phyloP scores from a whole-genome alignment of 1,139 yeast species.

The Protomyces gravidus region DNA sequence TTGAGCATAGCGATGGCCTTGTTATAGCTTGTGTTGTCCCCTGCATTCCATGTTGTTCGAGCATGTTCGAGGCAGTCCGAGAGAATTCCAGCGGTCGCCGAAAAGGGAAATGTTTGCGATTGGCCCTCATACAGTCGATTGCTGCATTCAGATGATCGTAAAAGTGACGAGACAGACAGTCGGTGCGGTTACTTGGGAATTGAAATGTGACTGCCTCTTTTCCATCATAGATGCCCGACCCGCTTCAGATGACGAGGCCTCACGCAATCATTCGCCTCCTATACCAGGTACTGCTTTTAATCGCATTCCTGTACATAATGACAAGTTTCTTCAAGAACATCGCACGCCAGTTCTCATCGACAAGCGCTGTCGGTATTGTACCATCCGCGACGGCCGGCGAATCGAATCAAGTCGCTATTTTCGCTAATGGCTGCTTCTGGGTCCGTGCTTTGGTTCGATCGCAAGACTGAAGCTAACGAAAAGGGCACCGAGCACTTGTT shows the following conservation, averaged over 20 bases:
- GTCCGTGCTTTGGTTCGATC: conserved; percentile 37
- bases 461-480: not conserved
- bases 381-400: conserved; percentile 18
- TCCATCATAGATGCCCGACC: not conserved
- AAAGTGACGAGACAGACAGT: too few relatives aligned
- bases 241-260: not conserved
- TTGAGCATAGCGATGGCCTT: too few relatives aligned
- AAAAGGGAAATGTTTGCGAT: too few relatives aligned
- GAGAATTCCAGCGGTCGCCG: too few relatives aligned
- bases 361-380: conserved; percentile 23
- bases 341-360: conserved; percentile 19
- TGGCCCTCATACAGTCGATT: too few relatives aligned
- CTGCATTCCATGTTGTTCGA: too few relatives aligned
- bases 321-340: conserved; percentile 26
- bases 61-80: too few relatives aligned
- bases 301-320: conserved; percentile 1
- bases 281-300: not conserved
- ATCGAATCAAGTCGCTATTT: conserved; percentile 41
- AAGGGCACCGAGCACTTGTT: conserved; percentile 69
- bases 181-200: too few relatives aligned
- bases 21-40: too few relatives aligned
- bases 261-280: not conserved
- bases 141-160: too few relatives aligned
- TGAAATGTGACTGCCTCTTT: not conserved
- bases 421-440: conserved; percentile 93